Evolutionary conservation across 2,329 filamentous ascomycete genomes (phyloP).

Genomic region (Sporothrix variecibatus): DNA sequence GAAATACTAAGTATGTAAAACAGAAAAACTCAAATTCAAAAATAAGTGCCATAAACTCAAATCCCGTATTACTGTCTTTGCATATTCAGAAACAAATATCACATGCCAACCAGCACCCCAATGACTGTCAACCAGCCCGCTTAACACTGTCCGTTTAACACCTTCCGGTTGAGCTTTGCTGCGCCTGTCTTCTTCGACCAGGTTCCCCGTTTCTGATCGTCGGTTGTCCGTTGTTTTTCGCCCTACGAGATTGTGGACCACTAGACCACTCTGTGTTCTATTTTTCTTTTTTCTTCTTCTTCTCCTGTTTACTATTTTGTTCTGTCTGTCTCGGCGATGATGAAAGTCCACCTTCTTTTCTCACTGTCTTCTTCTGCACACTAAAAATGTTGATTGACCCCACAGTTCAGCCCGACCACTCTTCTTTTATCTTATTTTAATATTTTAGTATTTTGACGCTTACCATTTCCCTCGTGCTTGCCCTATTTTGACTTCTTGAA

Average conservation of each 20-base stretch:
- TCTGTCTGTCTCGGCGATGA: background rate
- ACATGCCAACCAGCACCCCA: background rate
- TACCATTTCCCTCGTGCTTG: background rate
- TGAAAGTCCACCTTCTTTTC: background rate
- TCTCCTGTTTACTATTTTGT: background rate
- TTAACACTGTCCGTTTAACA: background rate
- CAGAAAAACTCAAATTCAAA: background rate
- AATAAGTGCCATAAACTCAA: background rate
- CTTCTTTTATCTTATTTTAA: background rate
- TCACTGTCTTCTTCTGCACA: background rate
- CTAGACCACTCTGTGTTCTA: background rate
- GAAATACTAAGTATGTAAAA: background rate
- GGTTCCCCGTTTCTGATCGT: background rate
- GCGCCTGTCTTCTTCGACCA: background rate
- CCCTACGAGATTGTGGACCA: background rate
- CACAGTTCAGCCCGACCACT: background rate
- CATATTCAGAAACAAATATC: background rate
- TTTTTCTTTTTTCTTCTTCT: background rate
- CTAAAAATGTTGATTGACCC: background rate
- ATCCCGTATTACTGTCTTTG: background rate
- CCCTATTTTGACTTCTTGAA: background rate
- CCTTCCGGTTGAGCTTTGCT: background rate
- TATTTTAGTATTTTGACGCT: background rate
- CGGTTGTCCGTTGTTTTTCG: background rate
- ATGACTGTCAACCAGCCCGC: background rate